phyloP scores from a whole-genome alignment of 257 asterid genomes.

The Solanum sitiens region DNA sequence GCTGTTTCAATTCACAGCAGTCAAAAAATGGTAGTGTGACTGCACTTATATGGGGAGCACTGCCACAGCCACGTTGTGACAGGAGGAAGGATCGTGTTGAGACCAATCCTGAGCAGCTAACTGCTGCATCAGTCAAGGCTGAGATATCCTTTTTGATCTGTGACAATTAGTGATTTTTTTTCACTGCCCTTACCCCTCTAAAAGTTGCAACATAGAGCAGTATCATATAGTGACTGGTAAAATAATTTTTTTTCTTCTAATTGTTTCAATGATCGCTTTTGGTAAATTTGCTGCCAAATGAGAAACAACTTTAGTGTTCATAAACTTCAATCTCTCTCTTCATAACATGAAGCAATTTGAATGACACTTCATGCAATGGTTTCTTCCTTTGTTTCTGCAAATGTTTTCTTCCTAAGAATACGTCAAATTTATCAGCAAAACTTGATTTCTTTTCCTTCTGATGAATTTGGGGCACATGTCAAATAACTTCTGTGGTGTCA shows the following conservation, averaged over 20 bases:
- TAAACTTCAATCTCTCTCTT: background rate
- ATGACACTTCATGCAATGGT: background rate
- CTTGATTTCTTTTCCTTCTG: background rate
- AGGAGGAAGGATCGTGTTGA: constrained; percentile 94
- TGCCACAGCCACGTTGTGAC: constrained; percentile 97
- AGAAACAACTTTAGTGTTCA: background rate
- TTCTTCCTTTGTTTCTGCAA: background rate
- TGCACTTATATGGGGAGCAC: constrained; percentile 95
- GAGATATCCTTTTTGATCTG: constrained; percentile 72
- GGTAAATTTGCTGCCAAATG: background rate
- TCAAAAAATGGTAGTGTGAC: constrained; percentile 60
- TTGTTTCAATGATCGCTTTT: background rate
- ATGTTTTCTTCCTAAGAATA: background rate
- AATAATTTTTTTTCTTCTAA: background rate
- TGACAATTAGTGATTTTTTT: background rate
- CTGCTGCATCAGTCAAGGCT: constrained; percentile 94
- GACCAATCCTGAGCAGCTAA: constrained; percentile 97
- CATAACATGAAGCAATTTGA: background rate
- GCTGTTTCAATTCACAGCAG: constrained; percentile 31
- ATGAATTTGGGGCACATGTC: background rate
- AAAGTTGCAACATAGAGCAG: background rate
- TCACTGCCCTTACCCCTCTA: background rate
- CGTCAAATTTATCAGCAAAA: background rate
- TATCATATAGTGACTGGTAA: background rate
- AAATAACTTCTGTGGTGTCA: background rate